Conservation (phyloP, 2,329 filamentous ascomycete species). For the Arthrobotrys entomopaga region DNA sequence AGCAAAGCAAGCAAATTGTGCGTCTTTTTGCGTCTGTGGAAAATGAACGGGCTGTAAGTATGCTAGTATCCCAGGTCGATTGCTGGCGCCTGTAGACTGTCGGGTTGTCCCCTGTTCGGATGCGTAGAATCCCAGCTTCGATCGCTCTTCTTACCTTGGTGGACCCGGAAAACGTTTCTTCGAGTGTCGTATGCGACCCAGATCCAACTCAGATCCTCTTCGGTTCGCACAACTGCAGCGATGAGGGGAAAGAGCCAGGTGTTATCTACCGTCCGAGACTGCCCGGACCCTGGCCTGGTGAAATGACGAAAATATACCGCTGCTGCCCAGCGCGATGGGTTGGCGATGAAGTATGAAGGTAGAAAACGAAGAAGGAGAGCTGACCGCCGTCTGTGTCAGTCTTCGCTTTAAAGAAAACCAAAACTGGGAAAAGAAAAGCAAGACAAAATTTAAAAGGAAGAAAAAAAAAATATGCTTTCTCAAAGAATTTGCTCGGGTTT, state of each 20-base stretch:
- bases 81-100: constrained; percentile 47
- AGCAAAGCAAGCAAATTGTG: not conserved
- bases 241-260: constrained; percentile 9
- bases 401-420: constrained; percentile 27
- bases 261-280: constrained; percentile 38
- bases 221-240: constrained; percentile 34
- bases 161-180: constrained; percentile 49
- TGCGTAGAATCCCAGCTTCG: constrained; percentile 54
- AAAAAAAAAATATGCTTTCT: constrained; percentile 30
- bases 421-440: too few relatives aligned
- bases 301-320: constrained; percentile 36
- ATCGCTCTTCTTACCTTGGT: constrained; percentile 53
- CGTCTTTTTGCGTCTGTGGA: constrained; percentile 13
- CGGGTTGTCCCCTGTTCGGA: constrained; percentile 54
- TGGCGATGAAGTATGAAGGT: constrained; percentile 26
- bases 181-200: constrained; percentile 44
- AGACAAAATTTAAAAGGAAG: too few relatives aligned
- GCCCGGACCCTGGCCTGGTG: constrained; percentile 16
- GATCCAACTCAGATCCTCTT: constrained; percentile 32
- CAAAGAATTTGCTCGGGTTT: constrained; percentile 27
- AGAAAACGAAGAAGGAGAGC: constrained; percentile 7
- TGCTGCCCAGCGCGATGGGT: constrained; percentile 14
- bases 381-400: constrained; percentile 25
- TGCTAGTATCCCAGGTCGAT: constrained; percentile 12
- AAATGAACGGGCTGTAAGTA: constrained; percentile 21